Percentiles rank a stretch among this genome's conserved stretches.
phyloP scores from a whole-genome alignment of 164 flowering plant species.

The Aristolochia contorta region DNA sequence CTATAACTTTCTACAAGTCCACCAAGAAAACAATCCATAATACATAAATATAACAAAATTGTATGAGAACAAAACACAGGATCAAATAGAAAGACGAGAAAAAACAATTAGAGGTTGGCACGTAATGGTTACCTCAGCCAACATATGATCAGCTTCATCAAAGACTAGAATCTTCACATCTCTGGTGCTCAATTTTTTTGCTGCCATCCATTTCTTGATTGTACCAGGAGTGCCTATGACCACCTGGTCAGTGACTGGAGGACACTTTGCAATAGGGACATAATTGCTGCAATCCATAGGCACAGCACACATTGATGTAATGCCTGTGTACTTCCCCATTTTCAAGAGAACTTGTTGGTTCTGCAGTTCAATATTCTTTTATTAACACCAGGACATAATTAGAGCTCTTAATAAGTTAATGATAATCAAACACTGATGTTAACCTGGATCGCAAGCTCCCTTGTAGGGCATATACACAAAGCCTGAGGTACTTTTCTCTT shows the following conservation, averaged over 20 bases:
- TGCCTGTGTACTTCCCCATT: slow-evolving; percentile 87
- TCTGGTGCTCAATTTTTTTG: slow-evolving; percentile 37
- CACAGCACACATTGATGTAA: slow-evolving; percentile 55
- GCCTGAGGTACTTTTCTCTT: slow-evolving; percentile 67
- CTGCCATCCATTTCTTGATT: slow-evolving; percentile 49
- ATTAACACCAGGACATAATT: too few relatives aligned
- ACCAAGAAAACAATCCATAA: too few relatives aligned
- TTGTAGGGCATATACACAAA: slow-evolving; percentile 86
- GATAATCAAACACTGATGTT: background rate
- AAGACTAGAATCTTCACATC: slow-evolving; percentile 77
- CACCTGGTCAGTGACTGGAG: slow-evolving; percentile 56
- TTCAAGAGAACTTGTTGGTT: slow-evolving; percentile 71
- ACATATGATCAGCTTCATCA: slow-evolving; percentile 99
- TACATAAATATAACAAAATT: too few relatives aligned
- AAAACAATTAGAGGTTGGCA: background rate
- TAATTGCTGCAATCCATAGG: slow-evolving; percentile 39
- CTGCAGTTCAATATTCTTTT: slow-evolving; percentile 25
- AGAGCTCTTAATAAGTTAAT: background rate
- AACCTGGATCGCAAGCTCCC: slow-evolving; percentile 89
- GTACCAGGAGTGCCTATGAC: slow-evolving; percentile 99
- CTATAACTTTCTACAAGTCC: too few relatives aligned
- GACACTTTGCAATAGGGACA: slow-evolving; percentile 26
- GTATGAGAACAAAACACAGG: too few relatives aligned
- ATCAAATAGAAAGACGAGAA: background rate
- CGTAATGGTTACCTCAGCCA: slow-evolving; percentile 51